A percentile compares a stretch with the other conserved stretches of the same genome.
phyloP scores from a whole-genome alignment of 2,329 filamentous ascomycete species.

The Seiridium unicorne region DNA sequence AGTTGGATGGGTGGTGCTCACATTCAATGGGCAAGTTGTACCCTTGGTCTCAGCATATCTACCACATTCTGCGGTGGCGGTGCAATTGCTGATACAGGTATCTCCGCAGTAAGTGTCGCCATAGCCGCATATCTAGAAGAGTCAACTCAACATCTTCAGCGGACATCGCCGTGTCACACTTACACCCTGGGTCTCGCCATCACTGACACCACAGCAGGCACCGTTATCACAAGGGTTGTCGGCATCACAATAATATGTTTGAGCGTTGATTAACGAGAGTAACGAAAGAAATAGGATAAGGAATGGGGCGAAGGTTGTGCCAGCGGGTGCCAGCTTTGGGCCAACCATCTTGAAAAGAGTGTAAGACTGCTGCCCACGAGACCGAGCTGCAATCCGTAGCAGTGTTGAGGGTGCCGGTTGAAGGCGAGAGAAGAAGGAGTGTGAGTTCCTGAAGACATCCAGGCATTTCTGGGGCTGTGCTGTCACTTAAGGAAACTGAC shows the following conservation, averaged over 20 bases:
- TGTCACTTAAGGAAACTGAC: too few species aligned
- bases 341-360: background rate
- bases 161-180: background rate
- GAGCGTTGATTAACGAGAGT: background rate
- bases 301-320: background rate
- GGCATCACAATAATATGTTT: background rate
- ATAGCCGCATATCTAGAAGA: background rate
- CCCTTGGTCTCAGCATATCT: background rate
- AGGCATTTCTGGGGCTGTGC: too few species aligned
- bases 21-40: constrained; percentile 27
- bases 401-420: background rate
- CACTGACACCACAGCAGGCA: background rate
- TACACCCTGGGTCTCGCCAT: background rate
- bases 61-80: constrained; percentile 10
- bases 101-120: background rate
- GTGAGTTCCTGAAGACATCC: too few species aligned
- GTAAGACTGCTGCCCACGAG: background rate
- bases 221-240: background rate
- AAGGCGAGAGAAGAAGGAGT: background rate
- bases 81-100: background rate
- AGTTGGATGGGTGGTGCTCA: constrained; percentile 4
- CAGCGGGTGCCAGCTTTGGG: background rate
- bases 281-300: background rate
- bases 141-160: too few species aligned
- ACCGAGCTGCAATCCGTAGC: background rate